A percentile compares a stretch with the other conserved stretches of the same genome.
Evolutionary conservation across 2,329 filamentous ascomycete species (phyloP).

Genomic region (Paecilomyces sp.): DNA sequence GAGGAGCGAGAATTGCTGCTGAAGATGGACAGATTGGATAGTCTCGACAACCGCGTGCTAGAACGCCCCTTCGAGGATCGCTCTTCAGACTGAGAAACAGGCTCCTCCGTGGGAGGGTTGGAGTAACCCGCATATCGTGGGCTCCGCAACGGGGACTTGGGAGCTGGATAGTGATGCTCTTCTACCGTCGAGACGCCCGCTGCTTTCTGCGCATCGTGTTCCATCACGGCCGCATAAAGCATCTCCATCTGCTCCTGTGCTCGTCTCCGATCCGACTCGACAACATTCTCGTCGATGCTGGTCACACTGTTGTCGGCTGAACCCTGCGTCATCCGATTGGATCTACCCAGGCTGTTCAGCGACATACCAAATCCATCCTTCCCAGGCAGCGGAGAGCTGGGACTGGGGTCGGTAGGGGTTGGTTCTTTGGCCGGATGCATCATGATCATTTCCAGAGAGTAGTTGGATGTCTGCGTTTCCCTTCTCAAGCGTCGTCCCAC

Average conservation of each 20-base stretch:
- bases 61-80: slow-evolving; percentile 16
- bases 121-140: not conserved
- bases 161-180: slow-evolving; percentile 21
- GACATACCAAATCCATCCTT: slow-evolving; percentile 29
- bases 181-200: slow-evolving; percentile 13
- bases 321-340: slow-evolving; percentile 22
- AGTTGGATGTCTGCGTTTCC: slow-evolving; percentile 46
- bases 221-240: slow-evolving; percentile 87
- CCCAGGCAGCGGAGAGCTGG: slow-evolving; percentile 28
- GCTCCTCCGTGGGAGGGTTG: not conserved
- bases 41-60: slow-evolving; percentile 30
- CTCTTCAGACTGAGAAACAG: slow-evolving; percentile 9
- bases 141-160: slow-evolving; percentile 10
- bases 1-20: slow-evolving; percentile 32
- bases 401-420: slow-evolving; percentile 25
- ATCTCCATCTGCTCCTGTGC: slow-evolving; percentile 79
- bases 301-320: slow-evolving; percentile 56
- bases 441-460: slow-evolving; percentile 49
- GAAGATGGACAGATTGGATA: slow-evolving; percentile 35
- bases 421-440: slow-evolving; percentile 29
- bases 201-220: slow-evolving; percentile 60
- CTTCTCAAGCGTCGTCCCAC: slow-evolving; percentile 52
- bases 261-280: slow-evolving; percentile 66
- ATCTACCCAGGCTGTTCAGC: slow-evolving; percentile 29
- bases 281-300: slow-evolving; percentile 68